Evolutionary conservation across 2,329 filamentous ascomycete species (phyloP), one percentile per base, ranked within the genome.

Genomic region (Drechslerella coelobrocha): DNA sequence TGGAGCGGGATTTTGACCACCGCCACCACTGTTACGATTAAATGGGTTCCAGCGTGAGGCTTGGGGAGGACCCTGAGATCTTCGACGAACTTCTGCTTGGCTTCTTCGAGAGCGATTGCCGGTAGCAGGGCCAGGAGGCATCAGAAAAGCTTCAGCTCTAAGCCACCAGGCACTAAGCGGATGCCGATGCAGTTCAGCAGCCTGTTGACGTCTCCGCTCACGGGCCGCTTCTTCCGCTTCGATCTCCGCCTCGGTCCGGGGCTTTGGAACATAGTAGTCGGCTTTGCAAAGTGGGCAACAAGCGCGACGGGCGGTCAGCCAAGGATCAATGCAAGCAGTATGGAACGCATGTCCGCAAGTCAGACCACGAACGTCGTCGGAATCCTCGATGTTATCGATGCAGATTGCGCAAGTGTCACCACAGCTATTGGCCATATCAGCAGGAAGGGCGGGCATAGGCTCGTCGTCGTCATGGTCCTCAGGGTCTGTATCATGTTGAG

Each of bases 281-380:
- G 93, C 91, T 81, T 99, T 99, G 83, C 94, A 99, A 5, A 99
- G 87, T 4, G 94, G 94, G 78, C 94, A 99, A 82, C 93, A 97
- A 24, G 94, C 94, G 74, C 93, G 88, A 73, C 94, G 87, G 77
- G 90, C 92, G 8, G 94, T 99, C 73, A 99, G 82, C 94, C 94
- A 99, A 9, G 94, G 94, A 76, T 99, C 94, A 52, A 99, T 86
- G 78, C 94, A 99, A 39, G 89, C 90, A 54, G 92, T 92, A 78
- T 99, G 94, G 85, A 97, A 99, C 59, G 93, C 92, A 79, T 99
- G 94, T n/a, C 94, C 94, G 77, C 94, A 99, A 2, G 91, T 92
- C 72, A 99, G 81, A 1, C 94, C 94, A 75, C 94, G 90, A 53
- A 99, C 88, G 77, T 99, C 93, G 75, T 97, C 94, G 73, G 97